phyloP scores from a whole-genome alignment of 2,329 filamentous ascomycete genomes.

The Chalaropsis ovoidea region DNA sequence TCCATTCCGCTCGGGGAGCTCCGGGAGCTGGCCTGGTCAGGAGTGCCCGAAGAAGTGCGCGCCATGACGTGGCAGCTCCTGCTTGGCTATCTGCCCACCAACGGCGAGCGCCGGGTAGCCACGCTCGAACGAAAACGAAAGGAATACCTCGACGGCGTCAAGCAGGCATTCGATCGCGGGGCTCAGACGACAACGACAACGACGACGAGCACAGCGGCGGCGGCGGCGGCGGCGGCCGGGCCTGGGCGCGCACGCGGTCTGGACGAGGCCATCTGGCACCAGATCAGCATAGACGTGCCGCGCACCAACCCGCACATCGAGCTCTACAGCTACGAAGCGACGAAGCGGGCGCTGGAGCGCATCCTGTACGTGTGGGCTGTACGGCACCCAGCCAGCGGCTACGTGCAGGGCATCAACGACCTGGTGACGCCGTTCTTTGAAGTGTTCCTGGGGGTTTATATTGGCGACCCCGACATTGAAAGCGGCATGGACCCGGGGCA shows the following conservation, averaged over 20 bases:
- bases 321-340: conserved; percentile 90
- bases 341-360: conserved; percentile 83
- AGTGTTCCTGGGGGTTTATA: conserved; percentile 88
- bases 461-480: conserved; percentile 86
- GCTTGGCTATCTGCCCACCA: conserved; percentile 91
- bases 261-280: conserved; percentile 98
- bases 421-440: conserved; percentile 97
- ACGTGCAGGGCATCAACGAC: conserved; percentile 98
- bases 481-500: conserved; percentile 95
- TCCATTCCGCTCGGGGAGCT: conserved; percentile 79
- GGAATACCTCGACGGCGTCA: conserved; percentile 90
- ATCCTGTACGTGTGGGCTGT: conserved; percentile 98
- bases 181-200: conserved; percentile 25
- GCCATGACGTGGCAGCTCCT: conserved; percentile 99
- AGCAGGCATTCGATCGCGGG: conserved; percentile 58
- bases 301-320: conserved; percentile 93
- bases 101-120: conserved; percentile 79
- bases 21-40: conserved; percentile 81
- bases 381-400: conserved; percentile 89
- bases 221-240: conserved; percentile 15
- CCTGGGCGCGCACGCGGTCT: conserved; percentile 50
- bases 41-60: conserved; percentile 85
- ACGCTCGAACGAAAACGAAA: conserved; percentile 90
- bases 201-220: too few relatives aligned
- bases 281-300: conserved; percentile 96